Conservation (phyloP, 345 rosid species). For the Chamaenerion angustifolium region DNA sequence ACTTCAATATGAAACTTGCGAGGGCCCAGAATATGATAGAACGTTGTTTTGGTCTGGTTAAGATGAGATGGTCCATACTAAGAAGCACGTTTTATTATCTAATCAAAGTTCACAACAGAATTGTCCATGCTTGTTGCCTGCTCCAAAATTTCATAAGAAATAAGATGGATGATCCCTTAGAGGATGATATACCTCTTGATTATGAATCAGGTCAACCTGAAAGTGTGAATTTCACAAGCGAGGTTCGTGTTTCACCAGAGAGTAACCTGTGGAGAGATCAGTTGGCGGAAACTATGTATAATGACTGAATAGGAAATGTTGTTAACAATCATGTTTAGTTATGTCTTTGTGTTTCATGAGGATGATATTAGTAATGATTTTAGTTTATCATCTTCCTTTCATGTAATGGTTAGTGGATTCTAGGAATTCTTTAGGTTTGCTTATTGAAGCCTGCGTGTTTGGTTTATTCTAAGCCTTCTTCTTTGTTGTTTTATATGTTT, state of each 20-base stretch:
- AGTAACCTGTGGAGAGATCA: not conserved
- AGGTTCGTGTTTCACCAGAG: not conserved
- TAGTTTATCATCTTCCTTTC: too few relatives aligned
- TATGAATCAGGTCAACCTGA: not conserved
- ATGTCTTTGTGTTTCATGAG: too few relatives aligned
- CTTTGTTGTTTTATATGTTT: too few relatives aligned
- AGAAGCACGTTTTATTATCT: not conserved
- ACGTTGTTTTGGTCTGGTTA: not conserved
- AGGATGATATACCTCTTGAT: too few relatives aligned
- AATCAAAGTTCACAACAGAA: not conserved
- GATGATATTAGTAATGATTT: too few relatives aligned
- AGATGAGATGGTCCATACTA: not conserved
- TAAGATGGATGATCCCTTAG: too few relatives aligned
- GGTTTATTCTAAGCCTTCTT: too few relatives aligned
- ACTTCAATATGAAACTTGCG: not conserved
- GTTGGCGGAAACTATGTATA: not conserved
- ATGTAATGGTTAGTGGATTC: not conserved
- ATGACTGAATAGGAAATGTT: too few relatives aligned
- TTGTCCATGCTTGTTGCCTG: not conserved
- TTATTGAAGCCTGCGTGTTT: too few relatives aligned
- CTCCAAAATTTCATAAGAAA: not conserved
- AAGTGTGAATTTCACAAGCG: not conserved
- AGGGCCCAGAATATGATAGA: not conserved
- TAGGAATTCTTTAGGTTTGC: too few relatives aligned
- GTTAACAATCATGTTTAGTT: too few relatives aligned